Evolutionary conservation across 2,329 filamentous ascomycete species (phyloP).

Genomic region (Sarocladium brachiariae): DNA sequence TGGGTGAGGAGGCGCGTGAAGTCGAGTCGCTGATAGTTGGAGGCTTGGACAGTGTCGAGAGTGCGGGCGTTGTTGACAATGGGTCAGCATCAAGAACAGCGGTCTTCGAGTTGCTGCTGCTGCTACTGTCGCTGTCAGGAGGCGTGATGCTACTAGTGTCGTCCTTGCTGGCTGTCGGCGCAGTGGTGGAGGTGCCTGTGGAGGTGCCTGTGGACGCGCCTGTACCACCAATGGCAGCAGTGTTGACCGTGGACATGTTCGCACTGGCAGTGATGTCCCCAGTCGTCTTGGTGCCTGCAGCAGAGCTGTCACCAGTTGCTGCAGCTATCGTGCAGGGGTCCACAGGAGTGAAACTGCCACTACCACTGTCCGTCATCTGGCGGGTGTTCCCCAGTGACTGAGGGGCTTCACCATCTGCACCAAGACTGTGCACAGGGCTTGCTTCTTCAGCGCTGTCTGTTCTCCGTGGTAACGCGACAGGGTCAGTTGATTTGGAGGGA

Average conservation of each 20-base stretch:
- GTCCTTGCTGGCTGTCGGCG: no score
- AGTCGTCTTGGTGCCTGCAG: neutral
- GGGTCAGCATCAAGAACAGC: no score
- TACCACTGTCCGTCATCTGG: conserved; percentile 7
- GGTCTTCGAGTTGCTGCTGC: no score
- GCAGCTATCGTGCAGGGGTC: conserved; percentile 1
- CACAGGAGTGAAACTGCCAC: conserved; percentile 10
- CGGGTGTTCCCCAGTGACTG: neutral
- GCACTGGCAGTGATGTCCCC: no score
- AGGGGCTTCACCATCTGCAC: neutral
- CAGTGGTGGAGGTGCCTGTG: neutral
- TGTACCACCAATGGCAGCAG: neutral
- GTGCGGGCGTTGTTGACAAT: neutral
- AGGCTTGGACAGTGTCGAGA: neutral
- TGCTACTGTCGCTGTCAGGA: no score
- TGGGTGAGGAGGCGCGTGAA: conserved; percentile 11
- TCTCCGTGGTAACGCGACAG: neutral
- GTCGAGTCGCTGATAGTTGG: conserved; percentile 3
- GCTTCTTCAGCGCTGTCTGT: neutral
- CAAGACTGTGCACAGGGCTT: neutral
- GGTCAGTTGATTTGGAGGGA: neutral
- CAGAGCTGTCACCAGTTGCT: neutral
- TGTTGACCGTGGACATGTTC: neutral
- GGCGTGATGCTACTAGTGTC: no score
- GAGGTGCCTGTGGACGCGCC: no score